Evolutionary conservation across 2,329 filamentous ascomycete genomes (phyloP), one percentile per base, ranked within the genome.

Genomic region (Didymella arachidicola): DNA sequence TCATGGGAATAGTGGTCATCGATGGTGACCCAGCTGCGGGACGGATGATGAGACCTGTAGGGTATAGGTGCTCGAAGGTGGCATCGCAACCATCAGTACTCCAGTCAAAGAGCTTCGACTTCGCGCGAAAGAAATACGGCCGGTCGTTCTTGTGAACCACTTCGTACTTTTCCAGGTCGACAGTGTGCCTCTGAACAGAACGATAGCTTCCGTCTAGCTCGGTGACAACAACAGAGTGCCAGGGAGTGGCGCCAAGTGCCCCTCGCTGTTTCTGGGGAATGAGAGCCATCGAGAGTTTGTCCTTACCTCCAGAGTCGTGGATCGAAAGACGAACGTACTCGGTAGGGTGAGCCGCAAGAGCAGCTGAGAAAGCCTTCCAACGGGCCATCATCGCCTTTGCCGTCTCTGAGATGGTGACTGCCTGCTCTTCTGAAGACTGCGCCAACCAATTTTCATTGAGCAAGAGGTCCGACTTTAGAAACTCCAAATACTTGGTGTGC

Each of bases 1-100:
- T 38, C 2, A 80, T 77, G 51, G 83, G 77, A 14, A 84, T 64
- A 10, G 81, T 77, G 2, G 73, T 67, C n/a, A 84, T 77, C 0
- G 76, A 78, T 47, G 81, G 61, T 0, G 71, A 62, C 1, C 50
- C 47, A 4, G 29, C 19, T 3, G 29, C 25, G 10, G 65, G 61
- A 5, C 58, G 61, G 38, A 71, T 48, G 34, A 69, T 44, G 14
- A 72, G 44, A 10, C 70, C 70, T 26, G 43, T 58, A 3, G 70
- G 72, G 44, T 72, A 73, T 6, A 68, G 32, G 25, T 68, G 61
- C 46, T 70, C 66, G 52, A 74, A 69, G 16, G 42, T 58, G 11
- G 61, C 65, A 14, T 61, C 42, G 18, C 48, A 44, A 1, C 43
- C 39, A 4, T 57, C 58, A 12, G 38, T 14, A n/a, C 41, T 51